Conservation (phyloP, 768 basidiomycete genomes). For the Tricholoma furcatifolium region DNA sequence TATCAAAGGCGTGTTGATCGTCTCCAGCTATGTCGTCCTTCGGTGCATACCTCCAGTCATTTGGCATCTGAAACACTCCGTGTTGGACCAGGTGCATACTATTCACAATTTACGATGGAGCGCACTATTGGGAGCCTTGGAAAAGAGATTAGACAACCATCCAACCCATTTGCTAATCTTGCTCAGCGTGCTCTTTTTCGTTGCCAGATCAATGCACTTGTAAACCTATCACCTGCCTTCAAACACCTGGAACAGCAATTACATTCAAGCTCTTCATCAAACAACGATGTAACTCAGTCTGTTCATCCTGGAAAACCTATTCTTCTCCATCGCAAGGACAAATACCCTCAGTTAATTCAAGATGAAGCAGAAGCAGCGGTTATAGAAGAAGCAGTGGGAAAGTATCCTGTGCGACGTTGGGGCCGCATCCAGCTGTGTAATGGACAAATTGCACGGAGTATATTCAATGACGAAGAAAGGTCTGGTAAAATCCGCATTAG, state of each 20-base stretch:
- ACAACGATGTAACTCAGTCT: too few relatives aligned
- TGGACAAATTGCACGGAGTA: conserved; percentile 8
- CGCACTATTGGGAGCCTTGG: conserved; percentile 25
- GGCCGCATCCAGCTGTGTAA: not conserved
- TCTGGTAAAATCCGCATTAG: conserved; percentile 3
- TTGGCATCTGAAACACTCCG: conserved; percentile 19
- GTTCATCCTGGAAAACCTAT: not conserved
- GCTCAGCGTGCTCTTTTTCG: conserved; percentile 20
- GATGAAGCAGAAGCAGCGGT: not conserved
- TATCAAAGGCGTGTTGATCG: conserved; percentile 18
- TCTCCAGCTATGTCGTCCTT: conserved; percentile 29
- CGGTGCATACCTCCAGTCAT: conserved; percentile 28
- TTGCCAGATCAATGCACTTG: conserved; percentile 17
- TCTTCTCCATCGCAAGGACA: not conserved
- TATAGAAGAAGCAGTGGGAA: not conserved
- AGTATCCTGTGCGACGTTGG: not conserved
- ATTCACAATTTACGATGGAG: conserved; percentile 31
- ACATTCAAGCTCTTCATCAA: too few relatives aligned
- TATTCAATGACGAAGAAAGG: not conserved
- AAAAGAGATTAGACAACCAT: conserved; percentile 22
- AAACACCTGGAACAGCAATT: too few relatives aligned
- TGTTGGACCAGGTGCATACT: conserved; percentile 20
- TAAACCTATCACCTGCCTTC: too few relatives aligned
- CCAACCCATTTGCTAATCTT: conserved; percentile 24
- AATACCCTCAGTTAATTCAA: not conserved